Evolutionary conservation across 1,284 basidiomycete genomes (phyloP).

Genomic region (Trichosporon faecale): DNA sequence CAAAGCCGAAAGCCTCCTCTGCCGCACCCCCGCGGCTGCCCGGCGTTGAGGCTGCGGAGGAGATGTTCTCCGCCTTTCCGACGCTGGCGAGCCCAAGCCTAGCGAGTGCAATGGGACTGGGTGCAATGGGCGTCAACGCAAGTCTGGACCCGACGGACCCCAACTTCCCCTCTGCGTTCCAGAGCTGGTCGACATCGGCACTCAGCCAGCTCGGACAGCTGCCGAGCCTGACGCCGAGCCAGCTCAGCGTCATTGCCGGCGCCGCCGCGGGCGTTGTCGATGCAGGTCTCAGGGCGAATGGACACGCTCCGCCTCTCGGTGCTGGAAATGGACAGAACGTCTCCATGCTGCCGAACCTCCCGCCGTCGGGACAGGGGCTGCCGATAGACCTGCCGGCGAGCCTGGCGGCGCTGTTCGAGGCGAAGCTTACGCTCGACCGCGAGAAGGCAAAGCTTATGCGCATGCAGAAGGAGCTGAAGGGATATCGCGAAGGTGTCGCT

Average conservation of each 20-base stretch:
- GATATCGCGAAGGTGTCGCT: slow-evolving; percentile 41
- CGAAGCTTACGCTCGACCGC: slow-evolving; percentile 49
- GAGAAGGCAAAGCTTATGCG: slow-evolving; percentile 50
- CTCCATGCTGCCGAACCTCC: neutral
- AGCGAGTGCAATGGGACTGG: slow-evolving; percentile 15
- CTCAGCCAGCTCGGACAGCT: slow-evolving; percentile 38
- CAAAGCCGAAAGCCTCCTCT: slow-evolving; percentile 19
- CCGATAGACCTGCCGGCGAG: slow-evolving; percentile 47
- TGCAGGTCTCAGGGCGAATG: slow-evolving; percentile 22
- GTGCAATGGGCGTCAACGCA: neutral
- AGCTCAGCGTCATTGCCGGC: slow-evolving; percentile 42
- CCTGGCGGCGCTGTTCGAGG: slow-evolving; percentile 50
- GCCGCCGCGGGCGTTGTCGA: slow-evolving; percentile 44
- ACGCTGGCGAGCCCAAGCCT: slow-evolving; percentile 22
- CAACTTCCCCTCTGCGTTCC: slow-evolving; percentile 35
- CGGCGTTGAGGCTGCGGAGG: neutral
- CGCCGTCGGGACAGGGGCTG: slow-evolving; percentile 19
- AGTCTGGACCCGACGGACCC: slow-evolving; percentile 33
- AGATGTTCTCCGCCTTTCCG: neutral
- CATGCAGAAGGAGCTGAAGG: slow-evolving; percentile 51
- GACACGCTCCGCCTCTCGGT: neutral
- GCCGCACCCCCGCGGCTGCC: neutral
- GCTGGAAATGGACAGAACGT: slow-evolving; percentile 11
- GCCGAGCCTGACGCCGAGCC: slow-evolving; percentile 42
- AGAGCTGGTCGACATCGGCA: slow-evolving; percentile 43